Conservation (phyloP, 2,329 filamentous ascomycete species). For the Cytospora leucostoma region DNA sequence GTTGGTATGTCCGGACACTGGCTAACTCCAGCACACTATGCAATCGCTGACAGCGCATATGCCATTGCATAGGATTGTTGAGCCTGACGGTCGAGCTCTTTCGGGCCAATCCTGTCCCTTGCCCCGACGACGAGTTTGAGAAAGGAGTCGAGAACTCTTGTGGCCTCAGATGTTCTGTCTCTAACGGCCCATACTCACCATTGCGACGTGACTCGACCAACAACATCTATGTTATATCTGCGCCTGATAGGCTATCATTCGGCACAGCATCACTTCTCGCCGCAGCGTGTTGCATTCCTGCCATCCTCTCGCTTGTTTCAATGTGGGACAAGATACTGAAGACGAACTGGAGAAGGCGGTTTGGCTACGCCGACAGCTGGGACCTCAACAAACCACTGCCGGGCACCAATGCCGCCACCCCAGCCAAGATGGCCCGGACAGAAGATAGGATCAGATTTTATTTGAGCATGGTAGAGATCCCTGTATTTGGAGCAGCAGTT, state of each 20-base stretch:
- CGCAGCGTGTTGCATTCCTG: constrained; percentile 65
- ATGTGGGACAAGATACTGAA: constrained; percentile 67
- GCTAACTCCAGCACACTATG: neutral
- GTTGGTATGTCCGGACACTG: constrained; percentile 46
- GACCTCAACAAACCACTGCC: constrained; percentile 44
- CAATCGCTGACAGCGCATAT: neutral
- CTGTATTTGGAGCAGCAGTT: constrained; percentile 59
- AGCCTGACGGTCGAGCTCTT: constrained; percentile 67
- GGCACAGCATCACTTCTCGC: constrained; percentile 61
- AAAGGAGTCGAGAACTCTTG: constrained; percentile 48
- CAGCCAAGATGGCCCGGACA: constrained; percentile 52
- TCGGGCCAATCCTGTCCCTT: constrained; percentile 48
- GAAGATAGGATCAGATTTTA: constrained; percentile 58
- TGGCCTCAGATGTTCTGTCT: constrained; percentile 48
- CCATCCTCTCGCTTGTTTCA: constrained; percentile 60
- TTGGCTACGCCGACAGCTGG: constrained; percentile 35
- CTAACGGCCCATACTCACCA: constrained; percentile 53
- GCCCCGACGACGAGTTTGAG: constrained; percentile 45
- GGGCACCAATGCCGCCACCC: constrained; percentile 57
- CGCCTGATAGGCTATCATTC: constrained; percentile 57
- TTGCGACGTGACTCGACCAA: constrained; percentile 57
- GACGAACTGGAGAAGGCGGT: constrained; percentile 57
- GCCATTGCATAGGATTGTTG: constrained; percentile 48
- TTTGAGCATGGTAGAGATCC: constrained; percentile 57
- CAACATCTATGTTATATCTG: constrained; percentile 64